A percentile compares a stretch with the other conserved stretches of the same genome.
Conservation (phyloP, 202 grass and related monocot species). For the Musa balbisiana region DNA sequence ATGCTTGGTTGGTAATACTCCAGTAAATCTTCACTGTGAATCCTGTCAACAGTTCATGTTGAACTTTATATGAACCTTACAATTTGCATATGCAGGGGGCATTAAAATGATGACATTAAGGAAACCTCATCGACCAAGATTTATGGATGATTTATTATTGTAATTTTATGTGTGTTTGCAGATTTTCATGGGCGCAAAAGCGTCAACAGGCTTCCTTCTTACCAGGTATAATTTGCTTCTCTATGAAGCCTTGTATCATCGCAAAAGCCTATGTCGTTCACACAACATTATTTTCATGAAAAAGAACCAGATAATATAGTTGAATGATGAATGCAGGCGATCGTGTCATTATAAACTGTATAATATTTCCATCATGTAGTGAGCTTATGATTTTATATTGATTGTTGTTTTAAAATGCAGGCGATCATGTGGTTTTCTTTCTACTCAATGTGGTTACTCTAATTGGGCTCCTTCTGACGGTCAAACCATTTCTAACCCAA, state of each 20-base stretch:
- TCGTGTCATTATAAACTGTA: no score
- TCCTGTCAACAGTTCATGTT: no score
- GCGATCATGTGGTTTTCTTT: constrained; percentile 53
- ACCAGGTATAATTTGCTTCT: constrained; percentile 25
- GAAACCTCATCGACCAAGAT: no score
- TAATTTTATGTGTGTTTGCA: not conserved
- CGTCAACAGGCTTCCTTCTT: constrained; percentile 42
- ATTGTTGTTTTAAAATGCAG: constrained; percentile 10
- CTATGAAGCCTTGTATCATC: not conserved
- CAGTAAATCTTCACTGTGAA: no score
- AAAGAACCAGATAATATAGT: not conserved
- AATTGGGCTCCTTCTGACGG: not conserved
- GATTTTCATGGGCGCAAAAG: constrained; percentile 61
- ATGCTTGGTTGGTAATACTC: no score
- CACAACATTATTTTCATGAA: not conserved
- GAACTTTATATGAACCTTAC: no score
- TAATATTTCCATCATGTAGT: no score
- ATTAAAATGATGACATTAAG: no score
- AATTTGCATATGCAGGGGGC: no score
- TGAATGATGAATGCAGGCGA: no score
- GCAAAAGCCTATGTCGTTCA: not conserved
- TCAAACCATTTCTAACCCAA: no score
- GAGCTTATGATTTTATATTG: not conserved
- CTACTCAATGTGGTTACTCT: constrained; percentile 34
- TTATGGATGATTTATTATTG: no score